Conservation (phyloP, 2,329 filamentous ascomycete species). For the Microsporum canis region DNA sequence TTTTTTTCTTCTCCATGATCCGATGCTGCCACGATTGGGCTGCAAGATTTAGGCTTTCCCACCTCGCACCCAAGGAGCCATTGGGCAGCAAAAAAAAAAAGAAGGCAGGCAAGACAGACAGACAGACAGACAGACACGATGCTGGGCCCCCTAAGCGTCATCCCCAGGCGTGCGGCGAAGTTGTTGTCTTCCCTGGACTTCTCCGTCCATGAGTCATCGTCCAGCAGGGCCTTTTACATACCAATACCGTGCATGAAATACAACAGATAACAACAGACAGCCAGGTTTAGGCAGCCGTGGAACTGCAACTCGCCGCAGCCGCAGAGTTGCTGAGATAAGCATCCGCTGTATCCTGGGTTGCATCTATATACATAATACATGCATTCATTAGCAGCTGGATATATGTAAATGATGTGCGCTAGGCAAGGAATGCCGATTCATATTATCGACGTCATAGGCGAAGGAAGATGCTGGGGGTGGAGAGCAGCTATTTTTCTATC, state of each 20-base stretch:
- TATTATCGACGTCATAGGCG: not conserved
- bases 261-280: no score
- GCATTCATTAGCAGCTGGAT: not conserved
- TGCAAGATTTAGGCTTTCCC: not conserved
- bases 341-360: not conserved
- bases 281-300: no score
- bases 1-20: not conserved
- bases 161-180: not conserved
- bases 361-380: not conserved
- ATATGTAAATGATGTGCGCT: not conserved
- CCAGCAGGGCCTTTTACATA: not conserved
- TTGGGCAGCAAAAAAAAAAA: not conserved
- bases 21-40: constrained; percentile 2
- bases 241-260: not conserved
- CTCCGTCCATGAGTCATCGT: not conserved
- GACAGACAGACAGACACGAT: not conserved
- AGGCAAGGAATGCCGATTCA: not conserved
- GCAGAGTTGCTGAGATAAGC: constrained; percentile 2
- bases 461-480: not conserved
- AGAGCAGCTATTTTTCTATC: not conserved
- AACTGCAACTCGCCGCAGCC: not conserved
- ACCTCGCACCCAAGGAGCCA: constrained; percentile 1
- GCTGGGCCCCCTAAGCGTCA: not conserved
- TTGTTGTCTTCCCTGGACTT: not conserved
- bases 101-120: no score